Conservation (phyloP, 2,329 filamentous ascomycete genomes). For the Atkinsonella texensis region DNA sequence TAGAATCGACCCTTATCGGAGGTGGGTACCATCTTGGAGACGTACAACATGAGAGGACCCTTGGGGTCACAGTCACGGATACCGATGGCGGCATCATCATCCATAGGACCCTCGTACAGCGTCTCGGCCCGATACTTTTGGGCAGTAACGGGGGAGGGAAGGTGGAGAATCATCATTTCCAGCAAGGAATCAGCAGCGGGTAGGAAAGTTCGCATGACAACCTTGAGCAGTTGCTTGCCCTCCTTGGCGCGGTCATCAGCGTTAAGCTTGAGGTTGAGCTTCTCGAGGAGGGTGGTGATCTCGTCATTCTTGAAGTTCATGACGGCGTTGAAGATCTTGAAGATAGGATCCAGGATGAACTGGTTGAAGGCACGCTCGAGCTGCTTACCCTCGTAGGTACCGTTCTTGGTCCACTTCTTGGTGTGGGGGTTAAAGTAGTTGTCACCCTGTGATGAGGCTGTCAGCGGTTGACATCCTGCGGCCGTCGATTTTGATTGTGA, state of each 20-base stretch:
- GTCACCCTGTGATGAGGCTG: conserved; percentile 50
- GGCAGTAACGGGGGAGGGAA: conserved; percentile 89
- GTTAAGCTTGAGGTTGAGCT: conserved; percentile 89
- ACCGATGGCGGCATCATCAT: conserved; percentile 87
- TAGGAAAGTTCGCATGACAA: conserved; percentile 97
- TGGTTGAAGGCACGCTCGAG: conserved; percentile 99
- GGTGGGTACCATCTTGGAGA: conserved; percentile 99
- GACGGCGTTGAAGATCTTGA: conserved; percentile 93
- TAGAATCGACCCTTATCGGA: conserved; percentile 99
- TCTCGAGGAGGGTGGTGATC: conserved; percentile 68
- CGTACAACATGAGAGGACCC: conserved; percentile 98
- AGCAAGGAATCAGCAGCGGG: conserved; percentile 94
- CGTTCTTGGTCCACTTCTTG: conserved; percentile 98
- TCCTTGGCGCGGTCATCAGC: conserved; percentile 82
- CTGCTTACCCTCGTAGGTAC: conserved; percentile 70
- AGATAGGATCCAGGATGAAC: conserved; percentile 99
- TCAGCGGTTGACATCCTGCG: conserved; percentile 8
- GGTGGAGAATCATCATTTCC: conserved; percentile 99
- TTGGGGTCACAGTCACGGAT: conserved; percentile 98
- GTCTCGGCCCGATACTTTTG: conserved; percentile 98
- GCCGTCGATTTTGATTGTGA: no score
- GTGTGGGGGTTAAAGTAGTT: conserved; percentile 99
- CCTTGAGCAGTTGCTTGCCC: conserved; percentile 96
- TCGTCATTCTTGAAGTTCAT: conserved; percentile 99
- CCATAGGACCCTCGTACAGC: conserved; percentile 91